Conservation (phyloP, 2,329 filamentous ascomycete species). For the Davidsoniella australis region DNA sequence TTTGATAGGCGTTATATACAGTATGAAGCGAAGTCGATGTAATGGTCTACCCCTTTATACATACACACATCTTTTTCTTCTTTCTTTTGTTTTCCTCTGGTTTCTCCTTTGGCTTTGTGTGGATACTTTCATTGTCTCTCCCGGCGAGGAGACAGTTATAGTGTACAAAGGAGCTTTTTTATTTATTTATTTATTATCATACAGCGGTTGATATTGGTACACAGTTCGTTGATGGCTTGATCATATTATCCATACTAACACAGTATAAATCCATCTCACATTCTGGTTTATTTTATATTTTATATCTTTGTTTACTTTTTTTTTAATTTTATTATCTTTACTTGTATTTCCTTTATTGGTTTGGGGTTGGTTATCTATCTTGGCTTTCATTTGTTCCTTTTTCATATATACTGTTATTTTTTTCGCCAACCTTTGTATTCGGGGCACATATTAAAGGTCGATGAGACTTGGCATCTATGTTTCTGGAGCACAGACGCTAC, state of each 20-base stretch:
- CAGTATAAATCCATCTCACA: background rate
- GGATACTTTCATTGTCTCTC: background rate
- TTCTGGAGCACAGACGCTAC: no score
- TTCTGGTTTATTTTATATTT: background rate
- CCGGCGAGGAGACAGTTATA: no score
- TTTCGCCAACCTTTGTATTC: background rate
- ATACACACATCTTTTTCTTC: background rate
- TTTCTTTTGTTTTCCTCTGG: constrained; percentile 1
- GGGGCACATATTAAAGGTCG: no score
- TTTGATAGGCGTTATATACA: background rate
- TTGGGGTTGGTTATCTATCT: background rate
- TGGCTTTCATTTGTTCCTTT: constrained; percentile 1
- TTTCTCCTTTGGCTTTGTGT: background rate
- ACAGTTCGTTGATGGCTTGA: background rate
- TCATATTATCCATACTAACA: background rate
- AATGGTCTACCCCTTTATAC: constrained; percentile 3
- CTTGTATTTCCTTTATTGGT: background rate
- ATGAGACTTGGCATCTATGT: no score
- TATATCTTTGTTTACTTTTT: background rate
- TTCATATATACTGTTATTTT: background rate
- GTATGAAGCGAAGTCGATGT: constrained; percentile 2
- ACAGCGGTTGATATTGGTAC: background rate
- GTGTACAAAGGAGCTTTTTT: no score
- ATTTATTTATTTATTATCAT: no score
- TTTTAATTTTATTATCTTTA: background rate